A percentile compares a stretch with the other conserved stretches of the same genome.
phyloP scores from a whole-genome alignment of 1,139 yeast genomes.

The Meyerozyma athensensis region DNA sequence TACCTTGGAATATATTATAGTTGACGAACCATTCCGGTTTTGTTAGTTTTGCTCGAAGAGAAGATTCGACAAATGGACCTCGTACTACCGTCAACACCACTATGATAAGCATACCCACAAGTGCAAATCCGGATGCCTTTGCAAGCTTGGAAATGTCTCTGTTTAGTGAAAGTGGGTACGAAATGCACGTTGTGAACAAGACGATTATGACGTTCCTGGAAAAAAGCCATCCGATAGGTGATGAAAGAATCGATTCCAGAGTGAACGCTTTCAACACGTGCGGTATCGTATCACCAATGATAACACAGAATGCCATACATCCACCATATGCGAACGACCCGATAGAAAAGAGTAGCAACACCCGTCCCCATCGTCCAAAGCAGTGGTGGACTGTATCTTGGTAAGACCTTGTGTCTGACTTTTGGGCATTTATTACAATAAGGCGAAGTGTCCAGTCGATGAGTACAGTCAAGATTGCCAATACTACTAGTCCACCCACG shows the following conservation, averaged over 20 bases:
- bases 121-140: constrained; percentile 81
- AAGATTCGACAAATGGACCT: constrained; percentile 58
- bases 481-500: constrained; percentile 62
- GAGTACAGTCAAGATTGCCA: constrained; percentile 56
- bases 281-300: constrained; percentile 92
- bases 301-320: constrained; percentile 88
- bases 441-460: constrained; percentile 84
- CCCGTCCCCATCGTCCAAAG: constrained; percentile 70
- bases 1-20: constrained; percentile 74
- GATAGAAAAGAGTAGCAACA: constrained; percentile 67
- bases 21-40: constrained; percentile 52
- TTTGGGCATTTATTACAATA: constrained; percentile 77
- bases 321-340: constrained; percentile 94
- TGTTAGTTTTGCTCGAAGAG: constrained; percentile 44
- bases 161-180: constrained; percentile 79
- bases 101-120: constrained; percentile 77
- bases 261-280: constrained; percentile 74
- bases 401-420: constrained; percentile 72
- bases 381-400: constrained; percentile 83
- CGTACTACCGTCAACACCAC: constrained; percentile 67
- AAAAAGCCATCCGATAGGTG: constrained; percentile 49
- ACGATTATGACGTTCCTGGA: constrained; percentile 65
- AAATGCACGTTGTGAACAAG: constrained; percentile 64
- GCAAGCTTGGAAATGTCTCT: constrained; percentile 83
- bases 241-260: constrained; percentile 39